Conservation (phyloP, 2,329 filamentous ascomycete species). For the Plenodomus lindquistii region DNA sequence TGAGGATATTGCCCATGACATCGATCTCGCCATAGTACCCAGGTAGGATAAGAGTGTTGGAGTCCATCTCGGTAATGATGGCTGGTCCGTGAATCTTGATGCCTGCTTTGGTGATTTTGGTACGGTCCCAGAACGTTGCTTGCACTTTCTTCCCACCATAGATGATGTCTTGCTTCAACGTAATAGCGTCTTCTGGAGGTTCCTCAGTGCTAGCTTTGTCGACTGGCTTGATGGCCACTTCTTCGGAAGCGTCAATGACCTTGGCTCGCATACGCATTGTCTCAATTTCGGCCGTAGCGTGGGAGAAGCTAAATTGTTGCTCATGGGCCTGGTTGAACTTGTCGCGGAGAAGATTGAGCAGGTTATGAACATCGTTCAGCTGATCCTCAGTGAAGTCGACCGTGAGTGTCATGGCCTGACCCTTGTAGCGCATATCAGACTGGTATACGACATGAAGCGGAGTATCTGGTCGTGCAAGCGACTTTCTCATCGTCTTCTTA, state of each 20-base stretch:
- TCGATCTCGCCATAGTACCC: constrained; percentile 54
- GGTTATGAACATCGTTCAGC: constrained; percentile 33
- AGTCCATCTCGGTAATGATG: constrained; percentile 57
- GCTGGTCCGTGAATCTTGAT: constrained; percentile 51
- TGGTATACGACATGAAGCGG: constrained; percentile 46
- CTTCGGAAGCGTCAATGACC: constrained; percentile 48
- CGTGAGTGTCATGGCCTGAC: constrained; percentile 47
- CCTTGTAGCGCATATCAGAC: constrained; percentile 54
- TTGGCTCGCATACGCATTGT: constrained; percentile 54
- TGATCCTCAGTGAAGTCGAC: constrained; percentile 44
- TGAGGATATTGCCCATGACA: constrained; percentile 54
- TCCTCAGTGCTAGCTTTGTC: constrained; percentile 27
- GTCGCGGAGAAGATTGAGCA: constrained; percentile 39
- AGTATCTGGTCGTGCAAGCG: constrained; percentile 38
- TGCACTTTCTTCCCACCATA: constrained; percentile 47
- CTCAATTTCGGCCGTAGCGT: constrained; percentile 52
- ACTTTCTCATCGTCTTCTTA: constrained; percentile 44
- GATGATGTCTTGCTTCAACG: constrained; percentile 46
- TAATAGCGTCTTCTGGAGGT: constrained; percentile 44
- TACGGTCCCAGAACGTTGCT: constrained; percentile 52
- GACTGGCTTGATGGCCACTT: constrained; percentile 45
- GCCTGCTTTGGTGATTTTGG: constrained; percentile 47
- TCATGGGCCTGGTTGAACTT: constrained; percentile 51
- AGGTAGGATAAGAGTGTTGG: constrained; percentile 56
- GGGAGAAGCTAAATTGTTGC: constrained; percentile 52